These are phyloP conservation scores for Phialocephala subalpina DNA, from an alignment of 2,329 filamentous ascomycete genomes.

Conservation along the genomic window DNA sequence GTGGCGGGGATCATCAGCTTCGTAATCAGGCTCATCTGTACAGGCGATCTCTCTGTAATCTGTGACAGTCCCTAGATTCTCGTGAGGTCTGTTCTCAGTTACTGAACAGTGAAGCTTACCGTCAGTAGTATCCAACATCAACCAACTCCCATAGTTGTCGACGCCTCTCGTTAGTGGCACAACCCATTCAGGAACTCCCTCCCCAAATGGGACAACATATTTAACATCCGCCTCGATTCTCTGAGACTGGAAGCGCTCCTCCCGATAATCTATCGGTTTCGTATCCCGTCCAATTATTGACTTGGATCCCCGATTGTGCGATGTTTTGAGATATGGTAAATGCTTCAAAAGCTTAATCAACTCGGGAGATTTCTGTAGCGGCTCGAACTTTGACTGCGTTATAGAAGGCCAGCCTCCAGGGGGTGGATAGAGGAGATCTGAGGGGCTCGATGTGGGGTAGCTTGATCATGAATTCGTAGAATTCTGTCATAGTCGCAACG, in stretches of 20 bases:
- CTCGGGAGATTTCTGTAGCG: slow-evolving; percentile 3
- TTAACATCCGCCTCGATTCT: slow-evolving; percentile 8
- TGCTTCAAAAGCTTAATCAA: slow-evolving; percentile 13
- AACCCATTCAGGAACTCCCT: slow-evolving; percentile 9
- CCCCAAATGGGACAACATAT: background rate
- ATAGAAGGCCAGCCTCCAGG: slow-evolving; percentile 9
- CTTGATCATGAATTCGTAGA: slow-evolving; percentile 14
- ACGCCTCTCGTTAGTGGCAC: slow-evolving; percentile 13
- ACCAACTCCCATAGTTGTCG: slow-evolving; percentile 10
- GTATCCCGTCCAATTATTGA: slow-evolving; percentile 13
- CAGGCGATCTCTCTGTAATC: slow-evolving; percentile 4
- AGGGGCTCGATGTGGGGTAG: slow-evolving; percentile 7
- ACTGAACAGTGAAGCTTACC: background rate
- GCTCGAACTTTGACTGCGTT: slow-evolving; percentile 3
- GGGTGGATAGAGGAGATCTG: slow-evolving; percentile 12
- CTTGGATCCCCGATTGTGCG: slow-evolving; percentile 1
- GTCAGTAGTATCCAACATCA: slow-evolving; percentile 15
- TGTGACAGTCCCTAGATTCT: slow-evolving; percentile 5
- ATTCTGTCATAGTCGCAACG: slow-evolving; percentile 6
- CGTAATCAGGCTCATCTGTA: slow-evolving; percentile 12
- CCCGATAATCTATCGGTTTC: slow-evolving; percentile 13
- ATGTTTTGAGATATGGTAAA: slow-evolving; percentile 10
- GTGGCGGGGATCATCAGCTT: slow-evolving; percentile 9
- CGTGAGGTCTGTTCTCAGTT: background rate
- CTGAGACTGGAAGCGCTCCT: slow-evolving; percentile 9